Evolutionary conservation across 495 filamentous ascomycete species (phyloP), one percentile per base, ranked within the genome.

Genomic region (Penicillium fimorum): DNA sequence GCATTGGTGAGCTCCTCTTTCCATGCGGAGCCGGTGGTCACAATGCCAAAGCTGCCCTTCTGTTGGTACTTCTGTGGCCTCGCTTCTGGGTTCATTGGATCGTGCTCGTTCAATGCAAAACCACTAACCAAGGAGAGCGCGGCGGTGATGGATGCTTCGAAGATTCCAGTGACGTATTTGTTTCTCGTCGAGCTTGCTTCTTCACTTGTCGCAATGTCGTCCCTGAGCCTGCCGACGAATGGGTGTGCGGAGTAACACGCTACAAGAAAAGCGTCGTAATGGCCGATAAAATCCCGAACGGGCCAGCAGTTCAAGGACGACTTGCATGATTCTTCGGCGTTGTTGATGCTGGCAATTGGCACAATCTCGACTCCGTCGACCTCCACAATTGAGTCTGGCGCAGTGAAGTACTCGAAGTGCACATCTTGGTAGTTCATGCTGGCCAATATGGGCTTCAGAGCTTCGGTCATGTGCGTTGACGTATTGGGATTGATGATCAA

Each of bases 401-500:
- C 78, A 37, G 84, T 87, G 68, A 81, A 84, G 69, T 79, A 86
- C 29, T 74, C 69, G 61, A 79, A 80, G 13, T 69, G 56, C 29
- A 82, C 75, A 73, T 80, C 73, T 51, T 64, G 51, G 53, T 76
- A 79, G 52, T 71, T 71, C 50, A 82, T 73, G 25, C 58, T 66
- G 24, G 80, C 70, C 55, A 94, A 74, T 3, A 91, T 79, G 0
- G 85, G 81, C 47, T 79, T 80, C 50, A 97, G 72, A 5, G 82
- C 84, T 10, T 85, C 78, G 0, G 92, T 97, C 92, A 97, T 97
- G 46, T 83, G 77, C 38, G 72, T 63, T 2, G 87, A 92, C 24
- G 90, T 93, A 72, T 97, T 97, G 32, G 93, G 93, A 64, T 97
- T 97, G 70, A 97, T 84, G 60, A 96, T 80, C 61, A 96, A 75